phyloP scores from a whole-genome alignment of 73 alveolate genomes.

The Tetrahymena malaccensis region DNA sequence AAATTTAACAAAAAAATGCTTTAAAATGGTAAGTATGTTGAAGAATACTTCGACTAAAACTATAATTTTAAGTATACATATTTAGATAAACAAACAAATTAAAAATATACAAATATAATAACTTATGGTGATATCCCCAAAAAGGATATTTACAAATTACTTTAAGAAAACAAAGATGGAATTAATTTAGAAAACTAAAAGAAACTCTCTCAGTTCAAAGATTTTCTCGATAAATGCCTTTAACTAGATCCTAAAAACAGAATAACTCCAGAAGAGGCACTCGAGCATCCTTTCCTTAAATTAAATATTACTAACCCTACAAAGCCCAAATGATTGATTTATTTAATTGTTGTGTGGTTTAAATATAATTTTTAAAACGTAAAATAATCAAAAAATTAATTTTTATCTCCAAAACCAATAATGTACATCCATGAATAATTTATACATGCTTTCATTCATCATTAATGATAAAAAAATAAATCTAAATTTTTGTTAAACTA shows the following conservation, averaged over 20 bases:
- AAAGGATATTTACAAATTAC: conserved; percentile 9
- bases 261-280: conserved; percentile 82
- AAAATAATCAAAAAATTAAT: too few relatives aligned
- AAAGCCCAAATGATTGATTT: neutral
- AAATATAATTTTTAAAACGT: neutral
- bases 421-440: neutral
- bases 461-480: too few relatives aligned
- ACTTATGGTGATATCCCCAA: conserved; percentile 36
- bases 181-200: conserved; percentile 44
- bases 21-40: conserved; percentile 31
- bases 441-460: neutral
- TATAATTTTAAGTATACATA: conserved; percentile 30
- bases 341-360: neutral
- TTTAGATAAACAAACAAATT: conserved; percentile 55
- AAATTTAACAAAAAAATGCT: conserved; percentile 56
- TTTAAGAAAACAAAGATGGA: neutral
- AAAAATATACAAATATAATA: conserved; percentile 31
- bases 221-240: conserved; percentile 71
- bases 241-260: conserved; percentile 72
- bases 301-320: neutral
- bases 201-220: conserved; percentile 49
- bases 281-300: conserved; percentile 70
- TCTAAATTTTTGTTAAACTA: neutral
- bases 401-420: neutral
- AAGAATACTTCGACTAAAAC: conserved; percentile 50